Conservation (phyloP, 2,329 filamentous ascomycete species). For the Mollisiaceae sp. region DNA sequence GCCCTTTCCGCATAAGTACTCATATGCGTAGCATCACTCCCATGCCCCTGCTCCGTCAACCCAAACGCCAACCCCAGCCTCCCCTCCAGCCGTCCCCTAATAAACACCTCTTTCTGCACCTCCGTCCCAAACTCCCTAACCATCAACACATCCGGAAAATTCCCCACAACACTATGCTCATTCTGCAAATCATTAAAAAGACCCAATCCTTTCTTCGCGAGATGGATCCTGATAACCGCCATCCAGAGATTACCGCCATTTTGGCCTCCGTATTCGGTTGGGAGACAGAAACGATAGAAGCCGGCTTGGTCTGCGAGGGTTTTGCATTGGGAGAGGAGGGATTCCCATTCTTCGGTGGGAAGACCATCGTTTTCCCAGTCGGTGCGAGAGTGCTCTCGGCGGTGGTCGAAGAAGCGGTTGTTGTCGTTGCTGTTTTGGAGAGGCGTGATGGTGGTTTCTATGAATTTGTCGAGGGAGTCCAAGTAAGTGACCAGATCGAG, state of each 20-base stretch:
- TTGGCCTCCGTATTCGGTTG: slow-evolving; percentile 59
- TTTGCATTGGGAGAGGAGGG: slow-evolving; percentile 54
- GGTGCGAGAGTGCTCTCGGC: slow-evolving; percentile 65
- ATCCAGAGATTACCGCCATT: slow-evolving; percentile 63
- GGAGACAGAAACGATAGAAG: slow-evolving; percentile 64
- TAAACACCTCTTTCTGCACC: slow-evolving; percentile 58
- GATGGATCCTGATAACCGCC: slow-evolving; percentile 64
- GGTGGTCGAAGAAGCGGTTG: slow-evolving; percentile 68
- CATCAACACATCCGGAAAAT: slow-evolving; percentile 68
- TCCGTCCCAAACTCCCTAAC: slow-evolving; percentile 61
- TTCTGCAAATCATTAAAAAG: slow-evolving; percentile 69
- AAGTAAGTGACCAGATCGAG: slow-evolving; percentile 54
- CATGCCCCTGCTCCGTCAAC: slow-evolving; percentile 65
- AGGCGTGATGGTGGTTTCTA: slow-evolving; percentile 57
- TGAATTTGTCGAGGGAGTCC: slow-evolving; percentile 59
- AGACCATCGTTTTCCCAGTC: slow-evolving; percentile 58
- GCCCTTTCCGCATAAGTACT: slow-evolving; percentile 55
- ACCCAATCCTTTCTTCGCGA: slow-evolving; percentile 62
- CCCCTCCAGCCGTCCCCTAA: slow-evolving; percentile 56
- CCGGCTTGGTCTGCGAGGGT: slow-evolving; percentile 61
- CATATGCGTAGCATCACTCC: slow-evolving; percentile 68
- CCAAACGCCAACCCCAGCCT: slow-evolving; percentile 64
- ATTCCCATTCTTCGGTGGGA: slow-evolving; percentile 63
- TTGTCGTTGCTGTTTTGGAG: slow-evolving; percentile 65
- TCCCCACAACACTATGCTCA: slow-evolving; percentile 66